These are phyloP conservation scores for Candida silvicultrix DNA, from an alignment of 805 yeast genomes.

Conservation along the genomic window DNA sequence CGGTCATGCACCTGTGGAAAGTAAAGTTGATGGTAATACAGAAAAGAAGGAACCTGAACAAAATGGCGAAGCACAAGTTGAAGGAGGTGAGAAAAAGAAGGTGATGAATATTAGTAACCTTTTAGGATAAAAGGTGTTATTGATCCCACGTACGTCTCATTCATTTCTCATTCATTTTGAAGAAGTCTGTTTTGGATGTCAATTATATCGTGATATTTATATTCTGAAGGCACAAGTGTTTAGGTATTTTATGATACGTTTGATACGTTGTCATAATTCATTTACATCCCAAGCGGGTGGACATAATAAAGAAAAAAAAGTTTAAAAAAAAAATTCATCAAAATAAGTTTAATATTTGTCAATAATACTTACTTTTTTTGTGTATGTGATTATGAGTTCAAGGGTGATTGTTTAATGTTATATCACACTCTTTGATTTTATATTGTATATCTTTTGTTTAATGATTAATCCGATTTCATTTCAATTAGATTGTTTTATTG, in stretches of 20 bases:
- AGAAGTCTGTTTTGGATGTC: too few species aligned
- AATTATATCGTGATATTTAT: too few species aligned
- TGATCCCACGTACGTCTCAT: too few species aligned
- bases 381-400: too few species aligned
- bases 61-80: not conserved
- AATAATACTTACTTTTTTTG: too few species aligned
- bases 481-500: too few species aligned
- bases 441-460: not conserved
- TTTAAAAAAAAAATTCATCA: too few species aligned
- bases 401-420: too few species aligned
- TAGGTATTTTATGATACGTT: not conserved
- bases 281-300: not conserved
- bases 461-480: not conserved
- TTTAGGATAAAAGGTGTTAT: conserved; percentile 9
- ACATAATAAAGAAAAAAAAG: too few species aligned
- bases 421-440: not conserved
- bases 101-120: conserved; percentile 19
- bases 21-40: not conserved
- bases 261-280: not conserved
- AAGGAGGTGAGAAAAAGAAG: conserved; percentile 3
- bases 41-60: not conserved
- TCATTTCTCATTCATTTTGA: not conserved
- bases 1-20: not conserved
- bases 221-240: too few species aligned
- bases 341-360: too few species aligned